phyloP scores from a whole-genome alignment of 257 asterid genomes.

The Rubia yunnanensis region DNA sequence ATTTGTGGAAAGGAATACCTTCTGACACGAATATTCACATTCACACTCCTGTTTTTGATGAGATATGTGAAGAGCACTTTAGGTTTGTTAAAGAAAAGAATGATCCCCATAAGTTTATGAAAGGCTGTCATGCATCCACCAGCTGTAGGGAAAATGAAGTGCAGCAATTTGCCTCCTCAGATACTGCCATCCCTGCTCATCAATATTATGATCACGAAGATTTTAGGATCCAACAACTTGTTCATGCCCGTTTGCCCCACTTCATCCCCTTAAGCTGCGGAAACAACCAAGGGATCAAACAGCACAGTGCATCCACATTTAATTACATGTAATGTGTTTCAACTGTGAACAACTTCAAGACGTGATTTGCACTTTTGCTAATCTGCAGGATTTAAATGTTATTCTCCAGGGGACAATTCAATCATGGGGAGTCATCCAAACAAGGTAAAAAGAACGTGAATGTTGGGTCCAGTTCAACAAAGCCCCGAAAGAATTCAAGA shows the following conservation, averaged over 20 bases:
- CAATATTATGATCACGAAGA: conserved; percentile 66
- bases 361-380: background rate
- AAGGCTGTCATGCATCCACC: conserved; percentile 16
- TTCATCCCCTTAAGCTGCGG: conserved; percentile 66
- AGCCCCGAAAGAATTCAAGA: conserved; percentile 34
- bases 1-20: conserved; percentile 62
- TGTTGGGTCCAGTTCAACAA: conserved; percentile 32
- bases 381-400: conserved; percentile 2
- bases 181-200: conserved; percentile 49
- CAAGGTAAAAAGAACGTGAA: conserved; percentile 18
- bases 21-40: conserved; percentile 34
- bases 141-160: conserved; percentile 13
- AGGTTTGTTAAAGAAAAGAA: conserved; percentile 34
- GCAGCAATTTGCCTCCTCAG: conserved; percentile 18
- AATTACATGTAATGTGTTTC: conserved; percentile 58
- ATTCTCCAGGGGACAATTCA: conserved; percentile 65
- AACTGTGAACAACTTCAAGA: background rate
- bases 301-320: conserved; percentile 36
- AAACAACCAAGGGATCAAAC: conserved; percentile 36
- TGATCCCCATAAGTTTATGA: conserved; percentile 14
- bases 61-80: conserved; percentile 67
- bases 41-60: conserved; percentile 83
- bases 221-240: conserved; percentile 65
- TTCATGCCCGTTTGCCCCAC: conserved; percentile 65
- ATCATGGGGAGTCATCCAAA: conserved; percentile 34